A percentile compares a stretch with the other conserved stretches of the same genome.
Conservation (phyloP, 2,329 filamentous ascomycete genomes). For the Hymenoscyphus scutula region DNA sequence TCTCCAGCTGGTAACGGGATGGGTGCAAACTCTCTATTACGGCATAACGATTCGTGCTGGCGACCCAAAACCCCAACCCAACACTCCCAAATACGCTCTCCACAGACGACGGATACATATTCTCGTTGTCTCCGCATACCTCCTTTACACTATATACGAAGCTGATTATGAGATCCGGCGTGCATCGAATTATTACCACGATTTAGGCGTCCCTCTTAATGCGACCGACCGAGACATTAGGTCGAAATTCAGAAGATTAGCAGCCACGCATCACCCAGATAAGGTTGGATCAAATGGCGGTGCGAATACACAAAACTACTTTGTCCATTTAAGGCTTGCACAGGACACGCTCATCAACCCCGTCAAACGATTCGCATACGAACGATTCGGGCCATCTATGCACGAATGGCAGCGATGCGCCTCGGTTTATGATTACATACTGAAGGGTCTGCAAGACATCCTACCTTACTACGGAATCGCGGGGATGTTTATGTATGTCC, state of each 20-base stretch:
- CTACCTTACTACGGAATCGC: constrained; percentile 61
- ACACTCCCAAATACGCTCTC: constrained; percentile 63
- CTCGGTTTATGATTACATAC: constrained; percentile 71
- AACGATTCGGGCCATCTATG: constrained; percentile 77
- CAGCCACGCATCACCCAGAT: constrained; percentile 76
- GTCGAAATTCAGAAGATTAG: constrained; percentile 77
- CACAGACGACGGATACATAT: constrained; percentile 84
- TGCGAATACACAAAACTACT: constrained; percentile 50
- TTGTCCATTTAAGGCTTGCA: constrained; percentile 79
- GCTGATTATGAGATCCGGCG: constrained; percentile 76
- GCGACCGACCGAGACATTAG: constrained; percentile 77
- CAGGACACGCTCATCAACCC: constrained; percentile 80
- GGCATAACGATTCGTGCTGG: constrained; percentile 85
- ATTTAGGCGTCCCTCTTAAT: constrained; percentile 66
- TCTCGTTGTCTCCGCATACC: constrained; percentile 77
- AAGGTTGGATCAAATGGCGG: constrained; percentile 49
- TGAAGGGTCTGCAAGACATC: constrained; percentile 60
- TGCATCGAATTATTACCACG: constrained; percentile 73
- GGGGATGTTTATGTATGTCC: constrained; percentile 55
- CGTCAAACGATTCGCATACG: constrained; percentile 79
- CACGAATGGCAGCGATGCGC: constrained; percentile 63
- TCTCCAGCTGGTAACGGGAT: constrained; percentile 69
- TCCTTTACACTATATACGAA: constrained; percentile 90
- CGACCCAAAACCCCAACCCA: constrained; percentile 70
- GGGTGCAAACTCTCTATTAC: constrained; percentile 81